Percentiles rank a stretch among this genome's conserved stretches.
Conservation (phyloP, 2,329 filamentous ascomycete species). For the Fusarium sp. region DNA sequence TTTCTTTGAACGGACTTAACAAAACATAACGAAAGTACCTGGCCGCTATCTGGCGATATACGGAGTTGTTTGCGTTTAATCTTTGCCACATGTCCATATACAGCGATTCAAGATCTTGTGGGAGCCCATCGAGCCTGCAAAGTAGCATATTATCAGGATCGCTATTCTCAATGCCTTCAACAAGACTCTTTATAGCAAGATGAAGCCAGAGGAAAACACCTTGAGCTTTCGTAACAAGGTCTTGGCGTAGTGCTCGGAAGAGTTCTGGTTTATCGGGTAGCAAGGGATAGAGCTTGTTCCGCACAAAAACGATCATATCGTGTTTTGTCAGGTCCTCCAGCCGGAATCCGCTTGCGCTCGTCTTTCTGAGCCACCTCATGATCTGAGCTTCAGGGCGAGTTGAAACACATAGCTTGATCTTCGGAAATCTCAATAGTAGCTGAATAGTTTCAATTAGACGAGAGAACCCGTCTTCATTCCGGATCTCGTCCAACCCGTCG, state of each 20-base stretch:
- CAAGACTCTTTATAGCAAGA: not conserved
- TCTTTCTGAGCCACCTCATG: rapidly evolving
- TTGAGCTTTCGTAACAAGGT: not conserved
- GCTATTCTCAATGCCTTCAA: rapidly evolving
- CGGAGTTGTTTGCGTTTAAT: too few species aligned
- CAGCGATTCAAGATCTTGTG: slow-evolving; percentile 1
- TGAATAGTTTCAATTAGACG: too few species aligned
- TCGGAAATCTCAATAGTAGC: rapidly evolving
- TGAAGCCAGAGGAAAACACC: slow-evolving; percentile 11
- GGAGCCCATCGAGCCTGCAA: not conserved
- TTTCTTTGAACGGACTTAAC: too few species aligned
- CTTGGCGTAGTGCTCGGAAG: rapidly evolving
- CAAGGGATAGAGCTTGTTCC: rapidly evolving
- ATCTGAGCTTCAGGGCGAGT: not conserved
- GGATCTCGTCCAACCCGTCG: not conserved
- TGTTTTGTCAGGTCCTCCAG: not conserved
- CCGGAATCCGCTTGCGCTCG: rapidly evolving
- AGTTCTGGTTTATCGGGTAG: rapidly evolving
- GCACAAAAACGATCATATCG: not conserved
- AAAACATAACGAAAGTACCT: too few species aligned
- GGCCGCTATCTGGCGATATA: too few species aligned
- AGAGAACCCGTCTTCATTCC: not conserved
- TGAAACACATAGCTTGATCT: not conserved
- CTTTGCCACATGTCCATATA: too few species aligned
- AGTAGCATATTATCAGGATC: not conserved